Conservation (phyloP, 345 rosid species). For the Linum lewisii region DNA sequence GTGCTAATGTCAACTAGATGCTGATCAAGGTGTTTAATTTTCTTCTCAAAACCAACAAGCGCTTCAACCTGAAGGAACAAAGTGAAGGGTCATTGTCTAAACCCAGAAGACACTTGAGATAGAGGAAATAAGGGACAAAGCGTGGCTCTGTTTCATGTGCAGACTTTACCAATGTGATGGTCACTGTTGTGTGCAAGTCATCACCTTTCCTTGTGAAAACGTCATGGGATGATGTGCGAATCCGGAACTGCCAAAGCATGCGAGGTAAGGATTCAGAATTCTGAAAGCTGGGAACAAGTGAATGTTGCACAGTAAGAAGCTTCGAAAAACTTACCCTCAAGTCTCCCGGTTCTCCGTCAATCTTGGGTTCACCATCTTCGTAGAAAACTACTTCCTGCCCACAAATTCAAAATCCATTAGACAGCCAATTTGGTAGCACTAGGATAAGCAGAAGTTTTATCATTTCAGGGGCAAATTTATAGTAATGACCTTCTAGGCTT, state of each 20-base stretch:
- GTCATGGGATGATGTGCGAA: slow-evolving; percentile 76
- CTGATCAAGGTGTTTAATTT: slow-evolving; percentile 79
- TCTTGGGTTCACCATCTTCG: slow-evolving; percentile 91
- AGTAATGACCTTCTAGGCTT: not conserved
- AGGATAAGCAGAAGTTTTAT: too few species aligned
- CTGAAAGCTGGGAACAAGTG: not conserved
- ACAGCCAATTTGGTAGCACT: not conserved
- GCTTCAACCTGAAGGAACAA: slow-evolving; percentile 61
- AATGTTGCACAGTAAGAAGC: not conserved
- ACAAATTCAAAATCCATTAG: not conserved
- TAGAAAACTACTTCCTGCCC: slow-evolving; percentile 82
- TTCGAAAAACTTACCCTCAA: slow-evolving; percentile 45
- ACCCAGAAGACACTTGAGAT: not conserved
- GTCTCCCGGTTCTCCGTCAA: slow-evolving; percentile 98
- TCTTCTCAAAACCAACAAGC: slow-evolving; percentile 94
- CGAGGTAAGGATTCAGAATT: not conserved
- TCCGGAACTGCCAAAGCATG: slow-evolving; percentile 57
- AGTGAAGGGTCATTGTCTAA: not conserved
- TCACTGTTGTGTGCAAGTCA: slow-evolving; percentile 73
- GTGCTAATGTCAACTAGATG: slow-evolving; percentile 76
- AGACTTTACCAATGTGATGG: slow-evolving; percentile 63
- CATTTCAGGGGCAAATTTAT: not conserved
- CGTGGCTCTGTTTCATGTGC: not conserved
- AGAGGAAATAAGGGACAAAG: not conserved
- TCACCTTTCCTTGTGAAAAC: slow-evolving; percentile 80